Percentiles rank a stretch among this genome's conserved stretches.
Conservation (phyloP, 108 stramenopile genomes). For the Cyclotella baltica region DNA sequence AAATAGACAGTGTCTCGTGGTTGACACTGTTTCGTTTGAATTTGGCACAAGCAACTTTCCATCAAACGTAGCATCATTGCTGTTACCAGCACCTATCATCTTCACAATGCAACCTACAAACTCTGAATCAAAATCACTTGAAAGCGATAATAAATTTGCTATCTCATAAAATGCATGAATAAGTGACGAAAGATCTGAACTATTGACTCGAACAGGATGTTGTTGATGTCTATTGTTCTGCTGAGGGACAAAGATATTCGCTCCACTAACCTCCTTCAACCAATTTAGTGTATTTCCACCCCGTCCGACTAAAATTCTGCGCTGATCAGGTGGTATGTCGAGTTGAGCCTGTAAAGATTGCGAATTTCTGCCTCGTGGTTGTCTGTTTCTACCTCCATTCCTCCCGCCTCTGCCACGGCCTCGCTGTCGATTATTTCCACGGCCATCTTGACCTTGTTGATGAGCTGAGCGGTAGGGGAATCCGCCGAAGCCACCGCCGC, state of each 20-base stretch:
- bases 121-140: conserved; percentile 11
- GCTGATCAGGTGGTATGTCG: conserved; percentile 25
- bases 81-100: conserved; percentile 21
- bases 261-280: conserved; percentile 28
- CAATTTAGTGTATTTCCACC: conserved; percentile 30
- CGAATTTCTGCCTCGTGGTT: not conserved
- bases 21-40: not conserved
- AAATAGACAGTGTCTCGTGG: not conserved
- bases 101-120: conserved; percentile 29
- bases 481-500: conserved; percentile 37
- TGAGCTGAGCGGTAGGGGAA: conserved; percentile 45
- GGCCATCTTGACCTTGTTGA: conserved; percentile 46
- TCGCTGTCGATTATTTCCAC: conserved; percentile 15
- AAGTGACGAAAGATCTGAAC: conserved; percentile 14
- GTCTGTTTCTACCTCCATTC: not conserved
- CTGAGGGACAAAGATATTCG: conserved; percentile 36
- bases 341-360: conserved; percentile 19
- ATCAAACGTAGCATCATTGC: not conserved
- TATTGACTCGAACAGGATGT: conserved; percentile 41
- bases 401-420: conserved; percentile 23
- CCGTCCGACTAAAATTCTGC: conserved; percentile 28
- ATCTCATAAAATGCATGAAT: conserved; percentile 43
- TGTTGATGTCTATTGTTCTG: conserved; percentile 13
- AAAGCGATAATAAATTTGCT: conserved; percentile 16
- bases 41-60: not conserved